Evolutionary conservation across 2,329 filamentous ascomycete genomes (phyloP).

Genomic region (Diaporthe sp.): DNA sequence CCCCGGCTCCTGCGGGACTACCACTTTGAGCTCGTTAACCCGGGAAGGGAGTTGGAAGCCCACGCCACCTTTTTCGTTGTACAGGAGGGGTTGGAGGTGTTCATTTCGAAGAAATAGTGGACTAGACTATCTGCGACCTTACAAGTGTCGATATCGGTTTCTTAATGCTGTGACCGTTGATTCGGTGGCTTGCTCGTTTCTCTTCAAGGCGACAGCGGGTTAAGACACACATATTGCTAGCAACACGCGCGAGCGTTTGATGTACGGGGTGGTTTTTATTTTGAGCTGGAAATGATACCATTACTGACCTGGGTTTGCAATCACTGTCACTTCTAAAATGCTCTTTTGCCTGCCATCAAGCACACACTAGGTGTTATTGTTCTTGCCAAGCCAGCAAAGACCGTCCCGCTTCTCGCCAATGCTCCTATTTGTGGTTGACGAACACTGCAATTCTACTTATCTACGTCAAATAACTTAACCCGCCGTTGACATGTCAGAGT

Average conservation of each 20-base stretch:
- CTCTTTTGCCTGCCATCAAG: too few relatives aligned
- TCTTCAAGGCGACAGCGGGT: background rate
- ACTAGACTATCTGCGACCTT: too few relatives aligned
- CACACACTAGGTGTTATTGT: background rate
- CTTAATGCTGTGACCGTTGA: too few relatives aligned
- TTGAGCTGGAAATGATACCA: constrained; percentile 14
- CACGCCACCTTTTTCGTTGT: constrained; percentile 73
- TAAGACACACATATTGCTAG: constrained; percentile 3
- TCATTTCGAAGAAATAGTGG: constrained; percentile 54
- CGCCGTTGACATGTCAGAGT: background rate
- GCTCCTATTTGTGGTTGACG: background rate
- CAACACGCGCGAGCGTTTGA: constrained; percentile 5
- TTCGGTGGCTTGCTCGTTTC: background rate
- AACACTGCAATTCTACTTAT: background rate
- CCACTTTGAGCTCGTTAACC: constrained; percentile 66
- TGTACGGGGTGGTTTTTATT: background rate
- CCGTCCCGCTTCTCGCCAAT: background rate
- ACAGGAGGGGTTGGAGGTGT: constrained; percentile 69
- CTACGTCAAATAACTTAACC: too few relatives aligned
- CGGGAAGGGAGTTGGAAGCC: constrained; percentile 63
- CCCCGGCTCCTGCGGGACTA: constrained; percentile 68
- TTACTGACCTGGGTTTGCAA: background rate
- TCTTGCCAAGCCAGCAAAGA: background rate
- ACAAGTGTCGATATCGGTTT: background rate
- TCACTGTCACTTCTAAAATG: background rate